phyloP scores from a whole-genome alignment of 441 rosid species.

The Manihot esculenta region DNA sequence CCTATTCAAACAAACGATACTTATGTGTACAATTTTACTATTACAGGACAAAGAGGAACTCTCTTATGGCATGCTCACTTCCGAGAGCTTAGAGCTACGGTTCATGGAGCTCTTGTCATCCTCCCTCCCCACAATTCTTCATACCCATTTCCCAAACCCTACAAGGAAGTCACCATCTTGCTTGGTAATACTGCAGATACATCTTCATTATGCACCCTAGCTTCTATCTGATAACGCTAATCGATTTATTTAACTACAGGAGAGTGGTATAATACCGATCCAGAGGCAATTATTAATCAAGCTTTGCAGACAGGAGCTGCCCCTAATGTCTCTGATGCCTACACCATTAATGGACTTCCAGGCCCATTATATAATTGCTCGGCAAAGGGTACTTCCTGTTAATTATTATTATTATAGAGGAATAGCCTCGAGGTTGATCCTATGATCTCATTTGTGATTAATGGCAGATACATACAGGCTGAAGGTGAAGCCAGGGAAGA shows the following conservation, averaged over 20 bases:
- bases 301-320: conserved; percentile 60
- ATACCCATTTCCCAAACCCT: conserved; percentile 62
- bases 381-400: conserved; percentile 33
- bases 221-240: too few species aligned
- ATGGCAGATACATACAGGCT: conserved; percentile 46
- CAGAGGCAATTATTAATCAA: conserved; percentile 57
- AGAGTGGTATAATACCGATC: conserved; percentile 75
- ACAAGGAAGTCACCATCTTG: conserved; percentile 57
- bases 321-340: conserved; percentile 72
- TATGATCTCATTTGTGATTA: too few species aligned
- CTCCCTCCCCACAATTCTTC: conserved; percentile 45
- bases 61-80: conserved; percentile 69
- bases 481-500: conserved; percentile 48
- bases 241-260: conserved; percentile 32
- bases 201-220: background rate
- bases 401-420: too few species aligned
- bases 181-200: conserved; percentile 42
- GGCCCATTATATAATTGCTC: conserved; percentile 80
- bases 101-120: conserved; percentile 64
- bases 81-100: conserved; percentile 62
- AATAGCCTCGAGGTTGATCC: too few species aligned
- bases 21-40: conserved; percentile 61
- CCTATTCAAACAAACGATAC: conserved; percentile 62
- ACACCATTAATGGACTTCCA: conserved; percentile 64
- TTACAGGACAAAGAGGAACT: conserved; percentile 71